These are phyloP conservation scores for Pleurotus platypus DNA, from an alignment of 768 basidiomycete genomes.

Conservation along the genomic window DNA sequence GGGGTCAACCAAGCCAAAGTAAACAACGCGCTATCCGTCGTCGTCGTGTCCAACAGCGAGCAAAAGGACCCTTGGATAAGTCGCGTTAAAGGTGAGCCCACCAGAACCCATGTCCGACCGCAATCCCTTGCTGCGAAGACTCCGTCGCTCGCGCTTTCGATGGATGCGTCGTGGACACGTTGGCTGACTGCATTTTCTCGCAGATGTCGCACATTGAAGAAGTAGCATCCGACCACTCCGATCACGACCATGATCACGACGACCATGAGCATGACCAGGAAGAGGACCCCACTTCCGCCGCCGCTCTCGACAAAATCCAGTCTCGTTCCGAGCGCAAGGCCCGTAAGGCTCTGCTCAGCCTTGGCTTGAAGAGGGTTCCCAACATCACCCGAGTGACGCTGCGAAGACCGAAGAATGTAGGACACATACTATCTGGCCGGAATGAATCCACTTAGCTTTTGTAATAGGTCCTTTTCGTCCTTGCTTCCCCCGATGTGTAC, in stretches of 20 bases:
- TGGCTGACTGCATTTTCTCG: not conserved
- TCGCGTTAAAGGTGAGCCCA: conserved; percentile 26
- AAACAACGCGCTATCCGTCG: conserved; percentile 26
- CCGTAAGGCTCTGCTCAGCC: conserved; percentile 84
- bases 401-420: conserved; percentile 89
- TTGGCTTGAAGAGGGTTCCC: conserved; percentile 91
- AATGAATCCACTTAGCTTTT: not conserved
- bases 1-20: conserved; percentile 21
- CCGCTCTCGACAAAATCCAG: conserved; percentile 89
- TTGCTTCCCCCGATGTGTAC: conserved; percentile 94
- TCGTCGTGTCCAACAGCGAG: conserved; percentile 34
- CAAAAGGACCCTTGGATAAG: conserved; percentile 24
- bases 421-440: conserved; percentile 15
- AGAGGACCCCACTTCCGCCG: conserved; percentile 81
- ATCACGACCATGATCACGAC: conserved; percentile 52
- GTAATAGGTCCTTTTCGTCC: conserved; percentile 79
- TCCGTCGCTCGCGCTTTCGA: not conserved
- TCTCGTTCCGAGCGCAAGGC: conserved; percentile 94
- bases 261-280: conserved; percentile 54
- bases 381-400: conserved; percentile 95
- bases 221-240: conserved; percentile 76
- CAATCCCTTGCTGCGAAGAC: not conserved
- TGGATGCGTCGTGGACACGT: not conserved
- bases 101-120: not conserved
- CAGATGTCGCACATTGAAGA: conserved; percentile 88